Evolutionary conservation across 345 rosid genomes (phyloP).

Genomic region (Pistacia vera): DNA sequence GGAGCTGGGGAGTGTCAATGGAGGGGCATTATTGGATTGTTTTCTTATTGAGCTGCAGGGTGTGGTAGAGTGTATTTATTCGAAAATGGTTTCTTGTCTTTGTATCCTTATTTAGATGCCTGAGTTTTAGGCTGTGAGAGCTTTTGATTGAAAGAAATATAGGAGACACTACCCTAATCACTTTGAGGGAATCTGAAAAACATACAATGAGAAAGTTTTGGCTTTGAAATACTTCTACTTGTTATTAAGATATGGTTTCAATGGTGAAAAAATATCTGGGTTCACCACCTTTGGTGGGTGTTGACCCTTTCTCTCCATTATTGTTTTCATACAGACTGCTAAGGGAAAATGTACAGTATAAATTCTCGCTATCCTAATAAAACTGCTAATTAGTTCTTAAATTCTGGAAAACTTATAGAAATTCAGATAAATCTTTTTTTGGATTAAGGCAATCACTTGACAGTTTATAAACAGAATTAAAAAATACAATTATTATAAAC

Average conservation of each 20-base stretch:
- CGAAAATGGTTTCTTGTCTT: constrained; percentile 8
- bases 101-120: constrained; percentile 9
- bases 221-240: neutral
- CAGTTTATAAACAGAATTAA: no score
- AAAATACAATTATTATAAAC: no score
- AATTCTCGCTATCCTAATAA: no score
- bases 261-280: no score
- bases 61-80: constrained; percentile 13
- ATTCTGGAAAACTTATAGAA: no score
- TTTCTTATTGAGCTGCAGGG: constrained; percentile 10
- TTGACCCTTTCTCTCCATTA: neutral
- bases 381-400: no score
- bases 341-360: neutral
- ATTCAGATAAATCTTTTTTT: no score
- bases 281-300: neutral
- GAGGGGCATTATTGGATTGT: constrained; percentile 10
- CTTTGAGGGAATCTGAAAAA: neutral
- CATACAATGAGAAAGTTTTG: neutral
- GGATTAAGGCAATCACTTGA: no score
- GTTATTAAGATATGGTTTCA: no score
- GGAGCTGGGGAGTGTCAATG: constrained; percentile 12
- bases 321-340: neutral
- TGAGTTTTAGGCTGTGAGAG: neutral
- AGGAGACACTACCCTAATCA: neutral
- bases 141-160: neutral